Evolutionary conservation across 768 basidiomycete species (phyloP).

Genomic region (Boletus sp.): DNA sequence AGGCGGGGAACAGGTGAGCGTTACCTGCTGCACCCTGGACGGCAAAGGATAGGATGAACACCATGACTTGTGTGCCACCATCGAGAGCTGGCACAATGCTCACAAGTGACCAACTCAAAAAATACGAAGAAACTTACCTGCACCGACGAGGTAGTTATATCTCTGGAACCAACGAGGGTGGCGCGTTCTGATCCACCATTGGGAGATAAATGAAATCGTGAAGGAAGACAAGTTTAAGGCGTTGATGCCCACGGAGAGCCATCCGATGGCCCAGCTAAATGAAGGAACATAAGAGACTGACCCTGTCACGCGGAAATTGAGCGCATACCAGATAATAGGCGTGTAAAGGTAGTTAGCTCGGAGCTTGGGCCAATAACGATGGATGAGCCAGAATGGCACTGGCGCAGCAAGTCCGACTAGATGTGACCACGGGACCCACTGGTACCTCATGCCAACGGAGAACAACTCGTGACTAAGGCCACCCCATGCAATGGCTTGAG

Average conservation of each 20-base stretch:
- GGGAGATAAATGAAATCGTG: conserved; percentile 30
- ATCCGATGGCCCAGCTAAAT: conserved; percentile 18
- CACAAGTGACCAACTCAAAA: background rate
- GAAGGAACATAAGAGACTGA: background rate
- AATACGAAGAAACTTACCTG: conserved; percentile 34
- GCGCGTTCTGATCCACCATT: conserved; percentile 39
- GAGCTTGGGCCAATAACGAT: conserved; percentile 35
- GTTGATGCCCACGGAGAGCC: conserved; percentile 27
- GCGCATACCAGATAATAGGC: conserved; percentile 27
- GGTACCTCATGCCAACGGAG: conserved; percentile 27
- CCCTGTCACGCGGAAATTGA: background rate
- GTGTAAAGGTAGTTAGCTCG: conserved; percentile 29
- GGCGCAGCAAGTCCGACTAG: conserved; percentile 34
- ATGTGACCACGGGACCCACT: conserved; percentile 42
- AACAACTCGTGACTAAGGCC: conserved; percentile 38
- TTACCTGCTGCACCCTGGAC: conserved; percentile 51
- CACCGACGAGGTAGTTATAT: conserved; percentile 40
- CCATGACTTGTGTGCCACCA: conserved; percentile 48
- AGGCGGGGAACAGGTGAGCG: conserved; percentile 49
- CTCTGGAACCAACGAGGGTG: conserved; percentile 37
- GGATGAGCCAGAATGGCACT: conserved; percentile 41
- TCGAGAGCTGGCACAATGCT: conserved; percentile 30
- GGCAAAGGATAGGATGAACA: conserved; percentile 51
- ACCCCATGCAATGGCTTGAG: conserved; percentile 39
- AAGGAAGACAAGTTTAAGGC: conserved; percentile 19